These are phyloP conservation scores for Colletotrichum caudatum DNA, from an alignment of 2,329 filamentous ascomycete genomes.

Conservation along the genomic window DNA sequence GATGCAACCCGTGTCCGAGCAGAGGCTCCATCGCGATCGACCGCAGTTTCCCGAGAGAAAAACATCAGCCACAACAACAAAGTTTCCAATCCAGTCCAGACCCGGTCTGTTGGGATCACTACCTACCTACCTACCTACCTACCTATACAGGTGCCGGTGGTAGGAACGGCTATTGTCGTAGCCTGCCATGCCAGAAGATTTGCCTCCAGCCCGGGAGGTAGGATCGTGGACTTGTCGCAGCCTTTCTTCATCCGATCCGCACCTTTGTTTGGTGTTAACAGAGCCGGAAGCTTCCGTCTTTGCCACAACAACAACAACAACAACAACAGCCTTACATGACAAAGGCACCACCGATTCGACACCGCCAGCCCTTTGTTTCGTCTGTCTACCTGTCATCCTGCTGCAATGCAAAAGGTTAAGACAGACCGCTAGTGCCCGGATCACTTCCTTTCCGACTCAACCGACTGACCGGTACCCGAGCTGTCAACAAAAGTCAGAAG, in stretches of 20 bases:
- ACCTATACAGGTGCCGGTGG: too few relatives aligned
- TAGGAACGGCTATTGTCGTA: background rate
- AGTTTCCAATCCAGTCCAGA: background rate
- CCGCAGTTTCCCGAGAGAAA: too few relatives aligned
- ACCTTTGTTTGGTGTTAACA: background rate
- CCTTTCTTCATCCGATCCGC: background rate
- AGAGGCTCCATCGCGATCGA: too few relatives aligned
- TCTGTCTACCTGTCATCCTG: background rate
- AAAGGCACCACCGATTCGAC: background rate
- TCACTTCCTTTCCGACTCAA: background rate
- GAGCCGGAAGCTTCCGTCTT: background rate
- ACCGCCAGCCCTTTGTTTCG: background rate
- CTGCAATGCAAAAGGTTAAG: background rate
- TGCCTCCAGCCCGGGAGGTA: background rate
- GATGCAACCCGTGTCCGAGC: background rate
- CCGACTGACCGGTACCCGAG: conserved; percentile 6
- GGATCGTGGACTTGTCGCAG: too few relatives aligned
- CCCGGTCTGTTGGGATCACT: background rate
- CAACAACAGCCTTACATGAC: background rate
- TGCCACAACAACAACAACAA: background rate
- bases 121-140: too few relatives aligned
- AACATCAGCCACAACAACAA: too few relatives aligned
- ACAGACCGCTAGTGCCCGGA: background rate
- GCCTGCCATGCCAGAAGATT: background rate
- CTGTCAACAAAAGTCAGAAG: background rate